A percentile compares a stretch with the other conserved stretches of the same genome.
phyloP scores from a whole-genome alignment of 139 green algal genomes.

The Coelastrella sp. region DNA sequence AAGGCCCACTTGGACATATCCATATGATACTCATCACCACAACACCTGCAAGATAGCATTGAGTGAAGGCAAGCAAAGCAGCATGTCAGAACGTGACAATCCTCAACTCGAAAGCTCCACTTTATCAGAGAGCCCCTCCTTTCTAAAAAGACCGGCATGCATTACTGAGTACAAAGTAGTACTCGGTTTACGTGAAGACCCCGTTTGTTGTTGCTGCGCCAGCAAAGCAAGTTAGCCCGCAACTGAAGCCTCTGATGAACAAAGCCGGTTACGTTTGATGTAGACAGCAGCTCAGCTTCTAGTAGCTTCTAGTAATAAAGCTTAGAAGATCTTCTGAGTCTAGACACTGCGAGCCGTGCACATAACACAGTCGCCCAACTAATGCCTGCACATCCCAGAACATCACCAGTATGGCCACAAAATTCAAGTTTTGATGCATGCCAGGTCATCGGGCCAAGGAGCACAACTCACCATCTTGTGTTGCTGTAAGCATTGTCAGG shows the following conservation, averaged over 20 bases:
- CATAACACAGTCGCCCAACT: no score
- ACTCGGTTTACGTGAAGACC: no score
- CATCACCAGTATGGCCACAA: background rate
- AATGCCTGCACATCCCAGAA: no score
- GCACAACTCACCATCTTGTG: slow-evolving; percentile 44
- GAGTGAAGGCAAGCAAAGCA: background rate
- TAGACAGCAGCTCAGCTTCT: background rate
- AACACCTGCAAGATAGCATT: background rate
- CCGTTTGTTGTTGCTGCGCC: no score
- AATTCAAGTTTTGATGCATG: background rate
- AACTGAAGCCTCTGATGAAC: no score
- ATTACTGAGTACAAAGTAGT: no score
- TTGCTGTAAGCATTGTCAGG: slow-evolving; percentile 57
- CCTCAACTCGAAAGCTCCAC: background rate
- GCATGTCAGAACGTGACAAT: background rate
- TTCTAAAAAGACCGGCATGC: background rate
- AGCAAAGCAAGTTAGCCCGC: no score
- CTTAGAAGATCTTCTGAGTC: no score
- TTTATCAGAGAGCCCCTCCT: no score
- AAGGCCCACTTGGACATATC: slow-evolving; percentile 9
- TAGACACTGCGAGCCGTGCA: no score
- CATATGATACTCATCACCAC: slow-evolving; percentile 29
- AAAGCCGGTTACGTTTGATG: no score
- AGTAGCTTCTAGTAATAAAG: background rate
- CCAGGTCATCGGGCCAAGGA: background rate